These are phyloP conservation scores for Fusarium pilosicola DNA, from an alignment of 2,329 filamentous ascomycete genomes.

Conservation along the genomic window DNA sequence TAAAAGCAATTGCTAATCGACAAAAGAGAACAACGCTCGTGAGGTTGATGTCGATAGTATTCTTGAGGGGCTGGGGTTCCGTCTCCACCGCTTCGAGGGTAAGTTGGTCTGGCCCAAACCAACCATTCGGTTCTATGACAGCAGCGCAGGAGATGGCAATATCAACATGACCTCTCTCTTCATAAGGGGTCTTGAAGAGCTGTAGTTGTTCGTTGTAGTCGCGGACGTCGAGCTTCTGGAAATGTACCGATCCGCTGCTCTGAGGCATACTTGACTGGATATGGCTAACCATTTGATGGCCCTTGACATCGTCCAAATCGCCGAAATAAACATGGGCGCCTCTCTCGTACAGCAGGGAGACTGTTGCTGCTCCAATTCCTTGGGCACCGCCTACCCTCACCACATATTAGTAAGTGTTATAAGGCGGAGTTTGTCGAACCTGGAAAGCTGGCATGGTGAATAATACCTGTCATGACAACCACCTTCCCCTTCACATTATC, in stretches of 20 bases:
- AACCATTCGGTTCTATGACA: not conserved
- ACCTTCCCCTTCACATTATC: not conserved
- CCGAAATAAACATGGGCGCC: conserved; percentile 1
- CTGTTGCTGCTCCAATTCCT: not conserved
- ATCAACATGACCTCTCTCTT: not conserved
- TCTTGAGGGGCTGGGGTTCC: not conserved
- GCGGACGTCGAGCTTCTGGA: not conserved
- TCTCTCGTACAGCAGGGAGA: not conserved
- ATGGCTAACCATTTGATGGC: not conserved
- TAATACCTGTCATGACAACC: not conserved
- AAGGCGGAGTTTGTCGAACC: too few species aligned
- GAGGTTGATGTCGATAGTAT: not conserved
- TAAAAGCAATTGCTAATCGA: not conserved
- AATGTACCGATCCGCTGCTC: not conserved
- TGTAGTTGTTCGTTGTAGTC: not conserved
- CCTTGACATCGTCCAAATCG: not conserved
- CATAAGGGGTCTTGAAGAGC: not conserved
- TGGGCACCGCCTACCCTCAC: not conserved
- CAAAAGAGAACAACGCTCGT: not conserved
- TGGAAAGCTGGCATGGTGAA: too few species aligned
- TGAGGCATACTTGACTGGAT: not conserved
- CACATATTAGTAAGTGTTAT: not conserved
- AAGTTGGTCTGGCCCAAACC: not conserved
- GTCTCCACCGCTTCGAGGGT: not conserved
- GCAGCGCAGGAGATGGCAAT: not conserved